Conservation (phyloP, 148 eudicot genomes). For the Spergularia bocconei region DNA sequence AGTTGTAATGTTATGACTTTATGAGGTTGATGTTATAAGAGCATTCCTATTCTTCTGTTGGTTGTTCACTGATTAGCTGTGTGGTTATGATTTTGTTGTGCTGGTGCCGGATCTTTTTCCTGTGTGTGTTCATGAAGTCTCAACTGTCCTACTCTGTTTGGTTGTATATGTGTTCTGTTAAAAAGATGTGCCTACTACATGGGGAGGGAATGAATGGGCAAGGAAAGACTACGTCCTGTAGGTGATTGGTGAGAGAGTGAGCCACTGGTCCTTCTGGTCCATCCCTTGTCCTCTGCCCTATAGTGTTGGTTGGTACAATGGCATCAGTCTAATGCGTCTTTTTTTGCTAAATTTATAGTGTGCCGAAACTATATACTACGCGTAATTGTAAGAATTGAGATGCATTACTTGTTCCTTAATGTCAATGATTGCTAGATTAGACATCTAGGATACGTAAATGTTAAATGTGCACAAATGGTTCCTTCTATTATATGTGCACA, state of each 20-base stretch:
- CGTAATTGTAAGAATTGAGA: background rate
- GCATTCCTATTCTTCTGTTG: background rate
- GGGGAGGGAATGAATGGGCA: too few relatives aligned
- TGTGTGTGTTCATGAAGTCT: background rate
- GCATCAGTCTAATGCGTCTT: background rate
- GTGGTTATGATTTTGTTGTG: background rate
- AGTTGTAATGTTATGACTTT: too few relatives aligned
- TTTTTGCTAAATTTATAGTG: background rate
- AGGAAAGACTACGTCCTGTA: too few relatives aligned
- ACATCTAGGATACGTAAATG: background rate
- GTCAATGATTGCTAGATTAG: background rate
- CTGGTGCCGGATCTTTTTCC: background rate
- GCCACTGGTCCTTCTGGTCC: too few relatives aligned
- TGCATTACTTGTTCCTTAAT: background rate
- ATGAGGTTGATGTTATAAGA: too few relatives aligned
- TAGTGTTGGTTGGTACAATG: background rate
- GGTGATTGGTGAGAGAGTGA: too few relatives aligned
- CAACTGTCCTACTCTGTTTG: background rate
- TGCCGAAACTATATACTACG: background rate
- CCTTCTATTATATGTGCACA: conserved; percentile 1
- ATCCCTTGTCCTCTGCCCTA: background rate
- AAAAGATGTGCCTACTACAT: too few relatives aligned
- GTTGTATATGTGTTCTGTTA: too few relatives aligned
- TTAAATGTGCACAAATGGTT: background rate
- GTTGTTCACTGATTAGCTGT: background rate